phyloP scores from a whole-genome alignment of 768 basidiomycete species.

The Cyclocybe cylindracea region DNA sequence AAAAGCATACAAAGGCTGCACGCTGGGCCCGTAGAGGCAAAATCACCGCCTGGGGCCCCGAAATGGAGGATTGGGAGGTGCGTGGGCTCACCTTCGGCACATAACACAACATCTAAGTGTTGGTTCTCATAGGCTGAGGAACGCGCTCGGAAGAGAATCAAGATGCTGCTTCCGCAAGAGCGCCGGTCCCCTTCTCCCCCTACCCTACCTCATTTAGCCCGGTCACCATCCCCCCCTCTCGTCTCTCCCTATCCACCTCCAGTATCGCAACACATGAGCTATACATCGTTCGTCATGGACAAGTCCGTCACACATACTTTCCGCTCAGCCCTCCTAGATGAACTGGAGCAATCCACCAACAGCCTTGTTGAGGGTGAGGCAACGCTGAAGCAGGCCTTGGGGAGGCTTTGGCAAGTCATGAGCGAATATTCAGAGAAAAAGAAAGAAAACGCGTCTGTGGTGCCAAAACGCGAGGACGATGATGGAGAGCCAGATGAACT shows the following conservation, averaged over 20 bases:
- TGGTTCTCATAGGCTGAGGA: conserved; percentile 64
- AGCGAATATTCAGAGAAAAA: conserved; percentile 62
- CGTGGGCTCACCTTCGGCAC: conserved; percentile 15
- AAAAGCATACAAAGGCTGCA: conserved; percentile 72
- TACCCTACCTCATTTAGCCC: conserved; percentile 71
- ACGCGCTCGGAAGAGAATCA: conserved; percentile 79
- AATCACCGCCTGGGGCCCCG: conserved; percentile 81
- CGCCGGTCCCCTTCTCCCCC: conserved; percentile 73
- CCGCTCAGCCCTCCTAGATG: conserved; percentile 74
- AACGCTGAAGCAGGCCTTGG: conserved; percentile 69
- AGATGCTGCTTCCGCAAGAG: conserved; percentile 60
- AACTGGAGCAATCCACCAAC: conserved; percentile 81
- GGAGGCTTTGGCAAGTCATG: conserved; percentile 80
- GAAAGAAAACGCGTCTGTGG: conserved; percentile 37
- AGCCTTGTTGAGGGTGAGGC: conserved; percentile 84
- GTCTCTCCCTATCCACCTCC: conserved; percentile 76
- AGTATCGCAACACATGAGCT: conserved; percentile 66
- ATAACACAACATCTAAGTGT: conserved; percentile 4
- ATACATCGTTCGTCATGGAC: conserved; percentile 85
- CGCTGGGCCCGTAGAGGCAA: conserved; percentile 85
- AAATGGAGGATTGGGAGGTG: conserved; percentile 87
- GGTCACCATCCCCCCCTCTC: conserved; percentile 76
- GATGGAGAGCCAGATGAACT: conserved; percentile 52
- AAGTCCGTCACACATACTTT: conserved; percentile 83
- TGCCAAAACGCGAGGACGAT: conserved; percentile 70